Percentiles rank a stretch among this genome's conserved stretches.
phyloP scores from a whole-genome alignment of 1,139 yeast genomes.

The Taphrina flavorubra region DNA sequence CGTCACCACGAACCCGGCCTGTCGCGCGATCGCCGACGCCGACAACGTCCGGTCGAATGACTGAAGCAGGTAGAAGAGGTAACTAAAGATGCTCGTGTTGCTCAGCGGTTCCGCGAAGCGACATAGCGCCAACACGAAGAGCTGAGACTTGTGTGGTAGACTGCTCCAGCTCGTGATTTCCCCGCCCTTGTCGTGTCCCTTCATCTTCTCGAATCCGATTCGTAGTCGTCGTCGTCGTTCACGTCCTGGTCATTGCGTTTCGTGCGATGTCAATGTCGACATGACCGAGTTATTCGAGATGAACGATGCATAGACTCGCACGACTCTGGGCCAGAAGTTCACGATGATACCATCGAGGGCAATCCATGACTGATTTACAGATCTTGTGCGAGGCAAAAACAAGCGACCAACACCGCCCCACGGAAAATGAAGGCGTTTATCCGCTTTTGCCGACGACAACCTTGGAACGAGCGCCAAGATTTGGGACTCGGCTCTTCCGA shows the following conservation, averaged over 20 bases:
- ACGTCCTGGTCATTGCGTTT: not conserved
- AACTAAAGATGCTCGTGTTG: conserved; percentile 68
- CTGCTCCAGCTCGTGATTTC: conserved; percentile 25
- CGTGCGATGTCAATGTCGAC: not conserved
- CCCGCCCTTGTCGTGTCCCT: not conserved
- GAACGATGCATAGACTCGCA: too few relatives aligned
- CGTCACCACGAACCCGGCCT: conserved; percentile 42
- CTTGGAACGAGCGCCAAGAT: too few relatives aligned
- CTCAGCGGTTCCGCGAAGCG: conserved; percentile 63
- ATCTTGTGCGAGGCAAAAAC: not conserved
- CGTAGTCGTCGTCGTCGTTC: too few relatives aligned
- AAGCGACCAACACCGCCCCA: conserved; percentile 7
- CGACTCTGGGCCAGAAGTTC: not conserved
- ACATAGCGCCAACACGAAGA: conserved; percentile 53
- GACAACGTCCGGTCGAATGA: conserved; percentile 16
- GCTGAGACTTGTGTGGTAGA: conserved; percentile 22
- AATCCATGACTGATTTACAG: not conserved
- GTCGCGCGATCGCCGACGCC: conserved; percentile 20
- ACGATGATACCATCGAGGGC: conserved; percentile 5
- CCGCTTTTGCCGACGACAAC: too few relatives aligned
- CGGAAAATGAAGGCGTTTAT: not conserved
- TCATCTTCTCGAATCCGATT: too few relatives aligned
- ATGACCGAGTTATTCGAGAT: not conserved
- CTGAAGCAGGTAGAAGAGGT: conserved; percentile 67
- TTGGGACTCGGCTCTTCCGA: not conserved